A percentile compares a stretch with the other conserved stretches of the same genome.
Conservation (phyloP, 73 alveolate genomes). For the Symbiodinium pilosum region DNA sequence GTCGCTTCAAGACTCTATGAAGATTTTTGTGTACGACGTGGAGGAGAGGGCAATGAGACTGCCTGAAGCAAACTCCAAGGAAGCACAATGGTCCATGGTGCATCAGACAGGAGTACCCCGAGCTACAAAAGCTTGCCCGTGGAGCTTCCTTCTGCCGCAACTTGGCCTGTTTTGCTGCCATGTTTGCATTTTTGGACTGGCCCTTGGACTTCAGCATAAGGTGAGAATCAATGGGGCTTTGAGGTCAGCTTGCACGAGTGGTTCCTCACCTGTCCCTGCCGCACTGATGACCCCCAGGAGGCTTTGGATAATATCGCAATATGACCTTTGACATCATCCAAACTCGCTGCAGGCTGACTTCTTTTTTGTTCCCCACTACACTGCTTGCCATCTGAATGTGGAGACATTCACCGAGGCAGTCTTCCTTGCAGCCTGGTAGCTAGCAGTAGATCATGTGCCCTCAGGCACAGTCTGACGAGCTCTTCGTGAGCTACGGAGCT, state of each 20-base stretch:
- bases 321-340: not conserved
- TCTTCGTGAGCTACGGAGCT: conserved; percentile 29
- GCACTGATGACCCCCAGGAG: conserved; percentile 65
- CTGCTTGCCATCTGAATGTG: conserved; percentile 90
- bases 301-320: not conserved
- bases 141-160: conserved; percentile 74
- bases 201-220: not conserved
- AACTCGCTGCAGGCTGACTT: conserved; percentile 40
- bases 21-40: conserved; percentile 68
- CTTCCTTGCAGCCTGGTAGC: not conserved
- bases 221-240: conserved; percentile 93
- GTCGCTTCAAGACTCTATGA: conserved; percentile 1
- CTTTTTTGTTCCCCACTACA: conserved; percentile 94
- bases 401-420: conserved; percentile 62
- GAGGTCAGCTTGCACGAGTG: conserved; percentile 79
- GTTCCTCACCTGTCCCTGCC: conserved; percentile 80
- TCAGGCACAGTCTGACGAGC: conserved; percentile 40
- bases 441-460: not conserved
- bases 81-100: not conserved
- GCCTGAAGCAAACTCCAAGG: not conserved
- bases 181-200: not conserved
- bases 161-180: not conserved
- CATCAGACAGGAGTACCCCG: conserved; percentile 40
- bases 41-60: not conserved
- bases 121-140: conserved; percentile 28